Evolutionary conservation across 176 grass and related monocot genomes (phyloP), one percentile per base, ranked within the genome.

Genomic region (Musa itinerans): DNA sequence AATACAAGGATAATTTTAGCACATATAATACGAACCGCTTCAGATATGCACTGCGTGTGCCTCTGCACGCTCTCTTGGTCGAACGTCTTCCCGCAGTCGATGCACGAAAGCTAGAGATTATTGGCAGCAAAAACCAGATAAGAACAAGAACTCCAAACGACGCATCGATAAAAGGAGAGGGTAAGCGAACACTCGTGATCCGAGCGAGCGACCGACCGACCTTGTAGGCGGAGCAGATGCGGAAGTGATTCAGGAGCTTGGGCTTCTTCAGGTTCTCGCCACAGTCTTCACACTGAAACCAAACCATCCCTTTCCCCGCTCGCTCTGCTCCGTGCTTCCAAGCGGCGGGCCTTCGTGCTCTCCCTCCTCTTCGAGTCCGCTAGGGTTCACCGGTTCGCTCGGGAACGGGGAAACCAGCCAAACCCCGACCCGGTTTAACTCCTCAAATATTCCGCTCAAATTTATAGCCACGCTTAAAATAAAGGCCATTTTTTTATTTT

Each of bases 201-300:
- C 21, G 13, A 52, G 9, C n/a, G 17, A 55, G 65, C 5, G 34
- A 24, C n/a, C 29, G 50, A 43, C 10, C 55, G 20, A 92, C 95
- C 88, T 83, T 94, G 84, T 81, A 94, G 63, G 95, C 90, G 55
- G 90, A 99, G 90, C 95, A 99, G 75, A 76, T 84, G 53, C 88
- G 88, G 80, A 98, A 98, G 81, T 98, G 95, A 20, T 85, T 78
- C 49, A 88, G 87, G 52, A 99, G 90, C 82, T 94, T 99, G 63
- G 95, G 95, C 78, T 99, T 94, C 90, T 91, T 99, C 80, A 99
- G 78, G 73, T 99, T 81, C 76, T 91, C 95, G 9, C 90, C 88
- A 27, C 95, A 94, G 55, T 89, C 90, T 69, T 99, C 95, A 78
- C 95, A 98, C 83, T 94, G 95, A 73, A 99, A 99, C 95, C 95